Evolutionary conservation across 2,329 filamentous ascomycete species (phyloP).

Genomic region (Aspergillus vadensis): DNA sequence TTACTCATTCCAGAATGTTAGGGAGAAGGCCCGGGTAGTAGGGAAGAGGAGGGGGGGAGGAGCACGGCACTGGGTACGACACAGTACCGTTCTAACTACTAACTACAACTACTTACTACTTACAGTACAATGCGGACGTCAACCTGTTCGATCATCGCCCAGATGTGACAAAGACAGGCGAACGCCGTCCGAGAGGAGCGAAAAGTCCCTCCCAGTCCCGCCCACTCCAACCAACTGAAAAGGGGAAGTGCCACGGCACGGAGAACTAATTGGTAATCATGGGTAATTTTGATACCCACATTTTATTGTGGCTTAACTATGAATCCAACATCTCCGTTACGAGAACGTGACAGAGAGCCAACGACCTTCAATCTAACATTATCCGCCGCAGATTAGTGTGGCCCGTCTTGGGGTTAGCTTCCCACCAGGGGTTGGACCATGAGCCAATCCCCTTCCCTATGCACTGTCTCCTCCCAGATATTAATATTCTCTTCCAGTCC

Average conservation of each 20-base stretch:
- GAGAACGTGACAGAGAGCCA: neutral
- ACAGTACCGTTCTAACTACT: too few species aligned
- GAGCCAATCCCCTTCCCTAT: neutral
- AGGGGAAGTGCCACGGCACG: conserved; percentile 1
- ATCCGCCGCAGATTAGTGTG: neutral
- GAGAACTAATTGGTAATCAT: neutral
- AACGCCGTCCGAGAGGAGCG: conserved; percentile 1
- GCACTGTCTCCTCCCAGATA: conserved; percentile 1
- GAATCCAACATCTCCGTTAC: neutral
- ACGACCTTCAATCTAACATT: neutral
- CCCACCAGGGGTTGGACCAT: conserved; percentile 1
- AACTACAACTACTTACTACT: too few species aligned
- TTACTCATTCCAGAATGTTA: neutral
- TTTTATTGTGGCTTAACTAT: neutral
- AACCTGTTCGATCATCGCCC: conserved; percentile 3
- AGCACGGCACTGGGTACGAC: too few species aligned
- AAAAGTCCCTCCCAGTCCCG: neutral
- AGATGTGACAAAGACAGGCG: neutral
- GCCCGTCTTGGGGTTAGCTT: neutral
- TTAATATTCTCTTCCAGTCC: conserved; percentile 3
- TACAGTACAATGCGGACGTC: neutral
- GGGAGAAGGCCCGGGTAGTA: neutral
- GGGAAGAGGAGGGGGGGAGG: neutral
- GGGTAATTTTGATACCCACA: neutral
- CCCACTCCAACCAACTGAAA: neutral